Evolutionary conservation across 192 early-diverging fungal species (phyloP).

Genomic region (Coemansia sp.): DNA sequence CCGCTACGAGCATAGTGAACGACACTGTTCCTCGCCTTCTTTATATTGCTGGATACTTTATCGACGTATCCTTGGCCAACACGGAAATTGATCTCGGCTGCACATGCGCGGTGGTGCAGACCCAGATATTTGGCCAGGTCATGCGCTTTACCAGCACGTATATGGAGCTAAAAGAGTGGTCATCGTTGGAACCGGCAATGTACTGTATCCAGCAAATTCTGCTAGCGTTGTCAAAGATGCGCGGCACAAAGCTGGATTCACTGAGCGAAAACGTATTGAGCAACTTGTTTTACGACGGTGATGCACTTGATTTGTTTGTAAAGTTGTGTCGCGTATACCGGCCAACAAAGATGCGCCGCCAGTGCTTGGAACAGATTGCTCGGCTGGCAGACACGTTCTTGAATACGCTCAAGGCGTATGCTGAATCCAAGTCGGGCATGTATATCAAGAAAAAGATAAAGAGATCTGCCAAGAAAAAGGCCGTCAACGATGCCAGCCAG

Average conservation of each 20-base stretch:
- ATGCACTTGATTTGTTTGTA: conserved; percentile 47
- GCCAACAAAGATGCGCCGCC: conserved; percentile 26
- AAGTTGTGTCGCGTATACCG: conserved; percentile 41
- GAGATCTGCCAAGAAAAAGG: not conserved
- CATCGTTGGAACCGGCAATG: conserved; percentile 39
- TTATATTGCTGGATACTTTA: conserved; percentile 46
- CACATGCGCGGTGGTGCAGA: conserved; percentile 32
- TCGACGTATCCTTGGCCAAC: conserved; percentile 50
- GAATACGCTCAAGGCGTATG: conserved; percentile 22
- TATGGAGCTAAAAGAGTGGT: conserved; percentile 41
- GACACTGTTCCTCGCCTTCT: conserved; percentile 29
- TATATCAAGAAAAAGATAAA: conserved; percentile 30
- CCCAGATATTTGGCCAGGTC: conserved; percentile 37
- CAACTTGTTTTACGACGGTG: conserved; percentile 54
- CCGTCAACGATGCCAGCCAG: not conserved
- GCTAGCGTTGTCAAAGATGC: conserved; percentile 33
- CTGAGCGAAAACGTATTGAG: conserved; percentile 41
- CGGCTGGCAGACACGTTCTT: conserved; percentile 43
- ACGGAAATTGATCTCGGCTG: conserved; percentile 44
- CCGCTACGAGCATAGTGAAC: conserved; percentile 18
- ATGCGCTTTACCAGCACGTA: conserved; percentile 42
- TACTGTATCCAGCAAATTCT: conserved; percentile 50
- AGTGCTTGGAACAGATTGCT: conserved; percentile 40
- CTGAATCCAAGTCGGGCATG: conserved; percentile 24
- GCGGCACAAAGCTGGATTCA: conserved; percentile 36